Base-by-base conservation (phyloP, 2,329 filamentous ascomycete genomes). In the Exophiala sideris region DNA sequence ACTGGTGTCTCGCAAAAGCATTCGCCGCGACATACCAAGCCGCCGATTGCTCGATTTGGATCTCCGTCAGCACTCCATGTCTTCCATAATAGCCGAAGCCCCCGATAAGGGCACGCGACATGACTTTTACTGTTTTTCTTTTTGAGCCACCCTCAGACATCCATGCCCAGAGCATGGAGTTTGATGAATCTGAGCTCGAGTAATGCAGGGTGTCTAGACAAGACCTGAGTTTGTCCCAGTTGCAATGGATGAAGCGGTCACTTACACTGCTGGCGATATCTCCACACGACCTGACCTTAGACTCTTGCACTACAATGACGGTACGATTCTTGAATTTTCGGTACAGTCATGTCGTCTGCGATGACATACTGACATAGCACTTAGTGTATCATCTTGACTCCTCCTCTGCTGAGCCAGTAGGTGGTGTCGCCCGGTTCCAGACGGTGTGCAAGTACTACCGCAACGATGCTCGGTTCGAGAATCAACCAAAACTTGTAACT, bases 281-380 rank as follows among this genome's bases (percentile, higher is more conserved):
- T 68, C 68, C 51, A 73, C 73, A 41, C 69, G 76, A 39, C 88
- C 89, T 41, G 87, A 90, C 68, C 73, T 96, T 47, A 84, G 91
- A n/a, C 72, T 96, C 51, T 69, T 95, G 32, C 91, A 96, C 73
- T 96, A 87, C 78, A 96, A 96, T 71, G 91, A 96, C 72, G 60
- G 59, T 62, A 48, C 33, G 57, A 32, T 14, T 34, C 16, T 7
- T 35, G 32, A 9, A 40, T 18, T 34, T 24, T 45, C 14, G 18
- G 12, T 6, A 41, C 24, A 9, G 9, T 24, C 9, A 46, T 39
- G 12, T 14, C n/a, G 14, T n/a, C 16, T 10, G 14, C 10, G 32
- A n/a, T 34, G 7, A 20, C 5, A 8, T 2, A 46, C 44, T 55
- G 36, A 55, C 45, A 45, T 24, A 10, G 3, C 18, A n/a, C 21